A percentile compares a stretch with the other conserved stretches of the same genome.
These are phyloP conservation scores for Alternaria consortialis DNA, from an alignment of 2,329 filamentous ascomycete genomes.

Conservation along the genomic window DNA sequence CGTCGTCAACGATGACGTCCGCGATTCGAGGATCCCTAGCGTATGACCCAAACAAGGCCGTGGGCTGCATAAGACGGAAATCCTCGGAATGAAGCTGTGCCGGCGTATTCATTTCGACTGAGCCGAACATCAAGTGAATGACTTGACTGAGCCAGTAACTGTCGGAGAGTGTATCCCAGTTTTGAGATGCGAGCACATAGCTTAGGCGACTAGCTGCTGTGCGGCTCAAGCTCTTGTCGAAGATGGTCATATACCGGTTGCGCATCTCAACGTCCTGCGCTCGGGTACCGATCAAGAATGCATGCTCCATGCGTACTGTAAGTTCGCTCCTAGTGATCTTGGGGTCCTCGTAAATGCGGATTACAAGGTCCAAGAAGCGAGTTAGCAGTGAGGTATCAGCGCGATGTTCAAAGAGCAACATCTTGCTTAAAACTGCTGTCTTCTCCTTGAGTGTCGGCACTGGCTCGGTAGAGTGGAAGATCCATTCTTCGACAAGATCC, in stretches of 20 bases:
- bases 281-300: constrained; percentile 93
- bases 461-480: constrained; percentile 92
- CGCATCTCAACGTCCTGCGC: constrained; percentile 96
- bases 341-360: constrained; percentile 96
- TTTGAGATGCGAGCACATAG: constrained; percentile 90
- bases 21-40: constrained; percentile 71
- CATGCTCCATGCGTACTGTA: constrained; percentile 96
- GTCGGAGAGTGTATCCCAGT: constrained; percentile 94
- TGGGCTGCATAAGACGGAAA: constrained; percentile 79
- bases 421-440: constrained; percentile 98
- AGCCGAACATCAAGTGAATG: constrained; percentile 89
- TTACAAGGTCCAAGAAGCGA: constrained; percentile 94
- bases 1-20: constrained; percentile 79
- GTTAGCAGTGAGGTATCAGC: constrained; percentile 84
- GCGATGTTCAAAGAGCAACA: constrained; percentile 92
- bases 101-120: constrained; percentile 82
- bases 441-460: constrained; percentile 99
- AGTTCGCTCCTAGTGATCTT: constrained; percentile 95
- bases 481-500: constrained; percentile 93
- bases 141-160: constrained; percentile 98
- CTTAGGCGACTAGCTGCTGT: constrained; percentile 87
- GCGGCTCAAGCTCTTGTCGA: constrained; percentile 93
- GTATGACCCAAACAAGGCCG: constrained; percentile 76
- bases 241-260: constrained; percentile 94
- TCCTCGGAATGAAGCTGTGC: constrained; percentile 84